phyloP scores from a whole-genome alignment of 495 filamentous ascomycete genomes.

The Aspergillus hancockii region DNA sequence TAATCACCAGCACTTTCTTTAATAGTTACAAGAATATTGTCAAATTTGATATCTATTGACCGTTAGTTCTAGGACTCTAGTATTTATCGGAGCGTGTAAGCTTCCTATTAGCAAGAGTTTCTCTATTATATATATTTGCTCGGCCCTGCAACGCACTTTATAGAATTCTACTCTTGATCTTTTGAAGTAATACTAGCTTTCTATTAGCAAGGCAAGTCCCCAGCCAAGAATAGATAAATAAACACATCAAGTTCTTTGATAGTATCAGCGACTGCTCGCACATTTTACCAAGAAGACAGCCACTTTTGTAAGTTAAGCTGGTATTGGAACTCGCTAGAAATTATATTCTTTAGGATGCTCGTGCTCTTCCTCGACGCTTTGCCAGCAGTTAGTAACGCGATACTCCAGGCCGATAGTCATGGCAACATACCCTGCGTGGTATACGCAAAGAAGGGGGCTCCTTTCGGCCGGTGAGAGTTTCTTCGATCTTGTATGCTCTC shows the following conservation, averaged over 20 bases:
- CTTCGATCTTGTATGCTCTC: slow-evolving; percentile 22
- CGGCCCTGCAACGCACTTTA: slow-evolving; percentile 43
- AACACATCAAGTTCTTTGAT: slow-evolving; percentile 43
- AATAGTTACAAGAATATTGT: slow-evolving; percentile 29
- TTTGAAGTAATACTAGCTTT: slow-evolving; percentile 32
- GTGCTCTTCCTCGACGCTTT: slow-evolving; percentile 36
- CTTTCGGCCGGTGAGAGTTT: slow-evolving; percentile 17
- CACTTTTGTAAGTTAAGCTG: slow-evolving; percentile 32
- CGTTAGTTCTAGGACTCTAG: slow-evolving; percentile 4
- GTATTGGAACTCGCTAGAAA: slow-evolving; percentile 39
- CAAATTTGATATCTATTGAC: slow-evolving; percentile 29
- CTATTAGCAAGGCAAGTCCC: slow-evolving; percentile 44
- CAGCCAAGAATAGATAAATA: slow-evolving; percentile 45
- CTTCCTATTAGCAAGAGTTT: slow-evolving; percentile 47
- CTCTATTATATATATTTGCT: slow-evolving; percentile 41
- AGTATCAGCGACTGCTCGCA: slow-evolving; percentile 29
- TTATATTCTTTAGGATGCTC: slow-evolving; percentile 34
- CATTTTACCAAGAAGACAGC: slow-evolving; percentile 28
- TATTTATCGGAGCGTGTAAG: not conserved
- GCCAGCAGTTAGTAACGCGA: not conserved
- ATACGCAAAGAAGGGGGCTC: slow-evolving; percentile 27
- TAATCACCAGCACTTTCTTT: slow-evolving; percentile 24
- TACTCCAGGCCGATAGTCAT: not conserved
- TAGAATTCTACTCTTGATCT: slow-evolving; percentile 39
- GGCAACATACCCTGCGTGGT: slow-evolving; percentile 24